These are phyloP conservation scores for Cupressus sempervirens DNA, from an alignment of 75 land plant species.

Conservation along the genomic window DNA sequence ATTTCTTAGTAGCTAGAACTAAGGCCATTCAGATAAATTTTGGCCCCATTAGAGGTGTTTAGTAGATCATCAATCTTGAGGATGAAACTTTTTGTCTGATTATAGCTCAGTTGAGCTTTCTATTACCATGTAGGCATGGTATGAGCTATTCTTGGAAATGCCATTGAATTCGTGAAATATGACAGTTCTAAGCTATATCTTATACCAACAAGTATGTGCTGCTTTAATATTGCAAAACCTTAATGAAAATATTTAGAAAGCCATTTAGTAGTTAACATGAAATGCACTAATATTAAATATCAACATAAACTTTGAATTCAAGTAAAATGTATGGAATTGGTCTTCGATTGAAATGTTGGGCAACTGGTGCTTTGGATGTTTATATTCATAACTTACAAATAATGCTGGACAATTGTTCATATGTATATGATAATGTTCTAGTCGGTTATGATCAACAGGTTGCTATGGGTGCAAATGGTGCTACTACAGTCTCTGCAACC, in stretches of 20 bases:
- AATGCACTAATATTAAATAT: not conserved
- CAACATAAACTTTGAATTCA: not conserved
- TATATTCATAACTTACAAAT: not conserved
- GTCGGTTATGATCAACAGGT: slow-evolving; percentile 38
- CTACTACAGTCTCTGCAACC: slow-evolving; percentile 97
- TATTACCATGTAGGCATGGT: not conserved
- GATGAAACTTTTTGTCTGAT: not conserved
- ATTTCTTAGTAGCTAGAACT: not conserved
- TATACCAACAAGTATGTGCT: not conserved
- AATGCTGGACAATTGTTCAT: not conserved
- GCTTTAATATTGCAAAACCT: not conserved
- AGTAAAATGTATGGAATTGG: not conserved
- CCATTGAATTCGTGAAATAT: not conserved
- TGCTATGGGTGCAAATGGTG: slow-evolving; percentile 80
- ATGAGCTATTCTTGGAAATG: not conserved
- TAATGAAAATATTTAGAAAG: not conserved
- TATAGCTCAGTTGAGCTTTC: not conserved
- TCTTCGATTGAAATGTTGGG: not conserved
- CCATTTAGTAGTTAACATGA: not conserved
- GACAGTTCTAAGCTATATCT: not conserved
- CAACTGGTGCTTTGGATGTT: not conserved
- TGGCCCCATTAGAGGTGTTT: not conserved
- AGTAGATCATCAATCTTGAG: not conserved
- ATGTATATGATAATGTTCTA: not conserved
- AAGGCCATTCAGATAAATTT: not conserved